These are phyloP conservation scores for Candida sonorensis DNA, from an alignment of 805 yeast genomes.

Conservation along the genomic window DNA sequence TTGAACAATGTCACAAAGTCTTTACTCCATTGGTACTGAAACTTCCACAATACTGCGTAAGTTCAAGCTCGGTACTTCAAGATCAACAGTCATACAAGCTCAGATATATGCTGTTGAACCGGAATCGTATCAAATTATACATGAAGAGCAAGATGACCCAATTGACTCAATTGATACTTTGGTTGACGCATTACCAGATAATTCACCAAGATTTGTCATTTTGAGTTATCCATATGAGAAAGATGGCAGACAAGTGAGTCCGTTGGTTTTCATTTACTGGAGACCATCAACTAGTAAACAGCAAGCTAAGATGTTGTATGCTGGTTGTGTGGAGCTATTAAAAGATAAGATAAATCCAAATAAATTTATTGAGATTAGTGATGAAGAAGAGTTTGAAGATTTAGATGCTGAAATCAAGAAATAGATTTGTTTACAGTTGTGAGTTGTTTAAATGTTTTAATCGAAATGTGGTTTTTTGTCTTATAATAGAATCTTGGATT, in stretches of 20 bases:
- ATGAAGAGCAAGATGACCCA: conserved; percentile 30
- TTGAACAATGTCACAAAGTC: conserved; percentile 40
- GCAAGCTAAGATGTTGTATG: conserved; percentile 79
- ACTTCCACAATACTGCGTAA: conserved; percentile 56
- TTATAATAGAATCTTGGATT: too few species aligned
- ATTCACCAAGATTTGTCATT: conserved; percentile 67
- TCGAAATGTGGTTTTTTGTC: too few species aligned
- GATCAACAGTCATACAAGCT: conserved; percentile 57
- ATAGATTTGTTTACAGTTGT: neutral
- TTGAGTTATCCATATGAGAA: conserved; percentile 67
- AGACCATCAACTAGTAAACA: conserved; percentile 83
- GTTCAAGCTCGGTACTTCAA: conserved; percentile 66
- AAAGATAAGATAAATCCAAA: conserved; percentile 73
- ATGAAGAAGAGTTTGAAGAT: conserved; percentile 65
- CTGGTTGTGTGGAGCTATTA: conserved; percentile 80
- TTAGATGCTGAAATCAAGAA: conserved; percentile 33
- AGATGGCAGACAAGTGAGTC: conserved; percentile 71
- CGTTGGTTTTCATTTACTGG: conserved; percentile 79
- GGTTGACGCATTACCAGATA: conserved; percentile 74
- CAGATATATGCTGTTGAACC: conserved; percentile 55
- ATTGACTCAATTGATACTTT: conserved; percentile 39
- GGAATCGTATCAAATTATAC: conserved; percentile 41
- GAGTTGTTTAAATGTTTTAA: too few species aligned
- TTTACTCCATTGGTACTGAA: conserved; percentile 58
- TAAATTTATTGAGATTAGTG: conserved; percentile 54